These are phyloP conservation scores for Trichoderma citrinoviride DNA, from an alignment of 2,329 filamentous ascomycete genomes.

Conservation along the genomic window DNA sequence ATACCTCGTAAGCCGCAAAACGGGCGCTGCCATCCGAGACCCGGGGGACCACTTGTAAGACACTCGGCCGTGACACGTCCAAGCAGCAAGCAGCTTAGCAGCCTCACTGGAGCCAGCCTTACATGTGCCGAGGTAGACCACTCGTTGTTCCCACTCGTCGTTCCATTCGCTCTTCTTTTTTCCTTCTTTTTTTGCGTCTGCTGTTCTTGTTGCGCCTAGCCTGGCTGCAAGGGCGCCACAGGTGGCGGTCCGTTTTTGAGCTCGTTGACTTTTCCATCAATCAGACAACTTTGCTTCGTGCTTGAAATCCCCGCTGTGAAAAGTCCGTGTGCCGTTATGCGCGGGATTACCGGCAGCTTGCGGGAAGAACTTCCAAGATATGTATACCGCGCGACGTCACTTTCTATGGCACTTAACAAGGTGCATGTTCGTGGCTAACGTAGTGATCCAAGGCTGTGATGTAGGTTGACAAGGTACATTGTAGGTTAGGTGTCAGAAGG, in stretches of 20 bases:
- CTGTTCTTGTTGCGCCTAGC: neutral
- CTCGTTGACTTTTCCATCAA: neutral
- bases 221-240: neutral
- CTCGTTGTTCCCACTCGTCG: neutral
- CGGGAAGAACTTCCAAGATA: neutral
- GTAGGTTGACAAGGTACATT: too few relatives aligned
- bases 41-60: neutral
- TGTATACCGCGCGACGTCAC: neutral
- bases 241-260: neutral
- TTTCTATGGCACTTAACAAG: too few relatives aligned
- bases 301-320: neutral
- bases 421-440: too few relatives aligned
- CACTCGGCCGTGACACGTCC: neutral
- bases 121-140: neutral
- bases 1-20: neutral
- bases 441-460: too few relatives aligned
- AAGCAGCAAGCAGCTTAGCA: neutral
- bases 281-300: neutral
- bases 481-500: too few relatives aligned
- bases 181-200: too few relatives aligned
- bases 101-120: constrained; percentile 3
- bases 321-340: neutral
- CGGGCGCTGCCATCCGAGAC: neutral
- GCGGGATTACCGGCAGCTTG: neutral
- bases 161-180: neutral